Percentiles rank a stretch among this genome's conserved stretches.
phyloP scores from a whole-genome alignment of 2,329 filamentous ascomycete genomes.

The Phialophora chinensis region DNA sequence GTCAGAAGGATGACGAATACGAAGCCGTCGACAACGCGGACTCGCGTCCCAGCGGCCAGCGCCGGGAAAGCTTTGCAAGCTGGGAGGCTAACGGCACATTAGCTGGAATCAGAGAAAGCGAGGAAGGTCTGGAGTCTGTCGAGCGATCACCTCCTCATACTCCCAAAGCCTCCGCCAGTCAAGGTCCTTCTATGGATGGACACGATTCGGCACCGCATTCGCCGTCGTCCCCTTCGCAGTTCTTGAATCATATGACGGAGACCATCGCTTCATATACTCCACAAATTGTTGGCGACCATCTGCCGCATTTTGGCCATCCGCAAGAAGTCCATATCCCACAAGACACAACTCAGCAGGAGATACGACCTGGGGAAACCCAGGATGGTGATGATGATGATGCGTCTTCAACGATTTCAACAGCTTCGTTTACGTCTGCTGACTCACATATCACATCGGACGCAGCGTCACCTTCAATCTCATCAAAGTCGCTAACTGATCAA shows the following conservation, averaged over 20 bases:
- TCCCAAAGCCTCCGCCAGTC: conserved; percentile 21
- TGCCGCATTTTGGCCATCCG: conserved; percentile 23
- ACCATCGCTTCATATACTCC: conserved; percentile 59
- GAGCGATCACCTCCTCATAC: conserved; percentile 21
- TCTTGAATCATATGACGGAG: conserved; percentile 43
- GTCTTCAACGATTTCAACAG: conserved; percentile 39
- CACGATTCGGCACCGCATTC: conserved; percentile 11
- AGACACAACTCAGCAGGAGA: conserved; percentile 4
- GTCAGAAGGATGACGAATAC: conserved; percentile 55
- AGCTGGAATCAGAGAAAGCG: conserved; percentile 37
- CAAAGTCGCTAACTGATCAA: conserved; percentile 29
- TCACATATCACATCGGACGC: conserved; percentile 37
- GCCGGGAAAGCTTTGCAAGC: conserved; percentile 38
- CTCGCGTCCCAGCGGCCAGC: conserved; percentile 21
- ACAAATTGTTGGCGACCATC: conserved; percentile 56
- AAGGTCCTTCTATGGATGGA: neutral
- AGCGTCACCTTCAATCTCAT: conserved; percentile 27
- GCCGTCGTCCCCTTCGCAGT: conserved; percentile 19
- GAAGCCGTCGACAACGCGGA: conserved; percentile 40
- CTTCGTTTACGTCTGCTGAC: conserved; percentile 43
- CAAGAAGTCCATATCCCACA: conserved; percentile 3
- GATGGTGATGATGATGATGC: conserved; percentile 34
- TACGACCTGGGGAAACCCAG: conserved; percentile 1
- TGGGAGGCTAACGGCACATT: conserved; percentile 41
- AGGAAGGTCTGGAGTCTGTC: conserved; percentile 22